Base-by-base conservation (phyloP, 1,284 basidiomycete genomes). In the Rhodotorula sp. region DNA sequence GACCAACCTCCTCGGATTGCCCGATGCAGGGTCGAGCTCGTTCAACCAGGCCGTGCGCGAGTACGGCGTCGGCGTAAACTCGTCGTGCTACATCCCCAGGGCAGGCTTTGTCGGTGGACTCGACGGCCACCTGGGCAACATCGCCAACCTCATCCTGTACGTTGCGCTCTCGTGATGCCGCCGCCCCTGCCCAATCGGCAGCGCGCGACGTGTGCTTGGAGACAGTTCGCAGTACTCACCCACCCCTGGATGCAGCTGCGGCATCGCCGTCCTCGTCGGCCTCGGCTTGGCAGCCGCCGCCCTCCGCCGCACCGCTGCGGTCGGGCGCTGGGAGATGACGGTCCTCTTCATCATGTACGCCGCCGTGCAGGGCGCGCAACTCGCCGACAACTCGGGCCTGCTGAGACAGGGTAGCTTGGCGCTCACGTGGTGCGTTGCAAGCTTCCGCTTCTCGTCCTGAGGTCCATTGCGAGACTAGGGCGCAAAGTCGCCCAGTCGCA, bases 321-420 rank as follows among this genome's bases (percentile, higher is more conserved):
- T 79, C 34, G 78, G 71, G 4, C 68, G 77, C 50, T 48, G 69
- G 61, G 78, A 79, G 58, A 75, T 77, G 57, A 61, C 68, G 44
- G 58, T 75, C 23, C 67, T 80, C 42, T 76, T 77, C 44, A 27
- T 74, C 14, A 61, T 79, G 34, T 80, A 79, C 62, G 75, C 74
- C 19, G 50, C 77, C 25, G 71, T 75, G 2, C 73, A 72, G 59
- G 68, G 78, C 21, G 74, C 76, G 17, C 78, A 80, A 61, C 56
- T 80, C 41, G 71, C 73, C 3, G 78, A 78, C 55, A 78, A 71
- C 54, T 77, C 77, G 27, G 68, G 68, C 4, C 61, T 79, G 25
- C 48, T 79, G 41, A 58, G 68, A 16, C 69, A 70, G 9, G 78
- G 77, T 4, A 49, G 55, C 4, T 46, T 69, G 21, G 72, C 74